Base-by-base conservation (phyloP, 2,329 filamentous ascomycete species). In the Paracorniculantispora psalliotae region DNA sequence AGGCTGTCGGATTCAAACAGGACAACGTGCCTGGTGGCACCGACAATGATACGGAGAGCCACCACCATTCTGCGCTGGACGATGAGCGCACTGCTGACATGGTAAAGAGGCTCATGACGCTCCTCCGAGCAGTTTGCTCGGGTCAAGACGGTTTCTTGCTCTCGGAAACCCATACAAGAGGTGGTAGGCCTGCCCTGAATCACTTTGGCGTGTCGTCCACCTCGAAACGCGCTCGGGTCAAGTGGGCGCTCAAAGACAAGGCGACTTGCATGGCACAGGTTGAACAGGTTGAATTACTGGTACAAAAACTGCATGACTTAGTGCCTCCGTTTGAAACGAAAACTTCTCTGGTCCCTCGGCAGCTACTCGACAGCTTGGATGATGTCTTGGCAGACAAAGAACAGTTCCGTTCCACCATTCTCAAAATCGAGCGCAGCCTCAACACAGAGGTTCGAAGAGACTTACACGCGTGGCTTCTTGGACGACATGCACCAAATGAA, bases 381-480 rank as follows among this genome's bases (percentile, higher is more conserved):
- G 33, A 12, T 15, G 3, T 37, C 17, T 37, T 37, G 33, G 33
- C 33, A 37, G 17, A 37, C 10, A 5, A 37, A 15, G 33, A 37
- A 4, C 10, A 37, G 33, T 37, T 37, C 12, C 33, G 33, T 15
- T 37, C 33, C 10, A 37, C 17, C 10, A 15, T 37, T 9, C 33
- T 37, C 12, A 15, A 37, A 6, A 37, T 37, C 12, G 33, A 37
- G 17, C 12, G 33, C 12, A 37, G 33, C 12, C 10, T 37, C 12
- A 37, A 37, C 4, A 15, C 33, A 8, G 33, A 37, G 33, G 12
- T 15, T 8, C 10, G 4, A 9, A 55, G 57, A 17, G 61, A 63
- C 3, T 26, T 67, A 10, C 52, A 61, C 30, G 43, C 52, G 2
- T 68, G 65, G 66, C 30, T 65, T 1, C 49, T 65, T 13, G 62